Conservation (phyloP, 305 asterid genomes). For the Fraxinus xanthoxyloides region DNA sequence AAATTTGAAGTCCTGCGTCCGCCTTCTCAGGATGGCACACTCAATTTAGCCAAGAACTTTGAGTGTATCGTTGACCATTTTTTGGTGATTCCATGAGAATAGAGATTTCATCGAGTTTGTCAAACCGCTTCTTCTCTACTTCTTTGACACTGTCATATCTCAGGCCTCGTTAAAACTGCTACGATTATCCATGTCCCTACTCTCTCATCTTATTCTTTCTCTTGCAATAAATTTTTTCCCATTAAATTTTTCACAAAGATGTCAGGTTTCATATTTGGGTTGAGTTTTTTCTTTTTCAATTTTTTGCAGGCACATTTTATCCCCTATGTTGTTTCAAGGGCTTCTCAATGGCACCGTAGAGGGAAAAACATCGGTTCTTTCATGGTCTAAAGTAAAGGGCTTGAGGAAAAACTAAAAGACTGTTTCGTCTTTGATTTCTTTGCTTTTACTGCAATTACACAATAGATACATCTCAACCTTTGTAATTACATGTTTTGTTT, state of each 20-base stretch:
- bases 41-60: too few species aligned
- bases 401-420: conserved; percentile 28
- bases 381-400: conserved; percentile 42
- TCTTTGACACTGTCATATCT: background rate
- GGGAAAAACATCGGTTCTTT: conserved; percentile 74
- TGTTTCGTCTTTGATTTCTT: background rate
- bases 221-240: background rate
- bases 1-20: too few species aligned
- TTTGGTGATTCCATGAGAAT: background rate
- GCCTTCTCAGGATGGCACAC: background rate
- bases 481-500: background rate
- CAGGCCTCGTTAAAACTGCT: background rate
- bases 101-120: background rate
- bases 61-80: too few species aligned
- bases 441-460: background rate
- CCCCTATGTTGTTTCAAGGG: conserved; percentile 64
- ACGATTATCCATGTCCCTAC: background rate
- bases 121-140: background rate
- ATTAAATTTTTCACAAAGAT: background rate
- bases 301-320: conserved; percentile 53
- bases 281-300: conserved; percentile 9
- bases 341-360: conserved; percentile 56
- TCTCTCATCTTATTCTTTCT: background rate
- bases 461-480: background rate
- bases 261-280: background rate